Percentiles rank a stretch among this genome's conserved stretches.
Conservation (phyloP, 176 grass and related monocot species). For the Poa annua region DNA sequence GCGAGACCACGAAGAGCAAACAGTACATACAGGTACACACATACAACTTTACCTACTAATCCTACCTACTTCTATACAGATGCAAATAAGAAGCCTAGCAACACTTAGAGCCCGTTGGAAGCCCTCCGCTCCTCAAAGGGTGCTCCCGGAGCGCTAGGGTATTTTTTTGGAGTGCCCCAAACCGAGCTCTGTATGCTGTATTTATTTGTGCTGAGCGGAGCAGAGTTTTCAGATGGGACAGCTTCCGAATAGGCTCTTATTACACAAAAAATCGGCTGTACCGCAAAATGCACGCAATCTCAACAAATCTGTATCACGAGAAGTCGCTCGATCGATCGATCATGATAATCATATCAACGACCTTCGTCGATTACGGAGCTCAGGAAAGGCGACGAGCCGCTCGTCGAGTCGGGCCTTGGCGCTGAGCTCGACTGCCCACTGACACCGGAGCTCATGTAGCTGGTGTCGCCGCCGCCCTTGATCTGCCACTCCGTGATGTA, state of each 20-base stretch:
- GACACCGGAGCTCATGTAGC: slow-evolving; percentile 36
- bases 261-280: not conserved
- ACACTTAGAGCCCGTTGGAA: no score
- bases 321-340: not conserved
- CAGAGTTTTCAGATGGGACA: no score
- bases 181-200: no score
- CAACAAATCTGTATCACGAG: not conserved
- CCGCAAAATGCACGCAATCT: not conserved
- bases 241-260: no score
- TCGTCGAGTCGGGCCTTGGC: not conserved
- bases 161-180: no score
- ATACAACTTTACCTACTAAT: not conserved
- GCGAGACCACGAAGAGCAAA: not conserved
- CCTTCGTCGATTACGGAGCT: slow-evolving; percentile 47
- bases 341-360: slow-evolving; percentile 3
- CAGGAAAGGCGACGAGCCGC: slow-evolving; percentile 30
- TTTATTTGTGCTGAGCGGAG: no score
- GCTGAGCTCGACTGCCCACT: slow-evolving; percentile 33
- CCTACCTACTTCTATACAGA: not conserved
- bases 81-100: not conserved
- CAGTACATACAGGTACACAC: not conserved
- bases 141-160: no score
- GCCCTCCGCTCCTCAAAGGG: no score
- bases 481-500: slow-evolving; percentile 82
- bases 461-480: slow-evolving; percentile 47